Conservation (phyloP, 2,329 filamentous ascomycete species). For the Decorospora gaudefroyi region DNA sequence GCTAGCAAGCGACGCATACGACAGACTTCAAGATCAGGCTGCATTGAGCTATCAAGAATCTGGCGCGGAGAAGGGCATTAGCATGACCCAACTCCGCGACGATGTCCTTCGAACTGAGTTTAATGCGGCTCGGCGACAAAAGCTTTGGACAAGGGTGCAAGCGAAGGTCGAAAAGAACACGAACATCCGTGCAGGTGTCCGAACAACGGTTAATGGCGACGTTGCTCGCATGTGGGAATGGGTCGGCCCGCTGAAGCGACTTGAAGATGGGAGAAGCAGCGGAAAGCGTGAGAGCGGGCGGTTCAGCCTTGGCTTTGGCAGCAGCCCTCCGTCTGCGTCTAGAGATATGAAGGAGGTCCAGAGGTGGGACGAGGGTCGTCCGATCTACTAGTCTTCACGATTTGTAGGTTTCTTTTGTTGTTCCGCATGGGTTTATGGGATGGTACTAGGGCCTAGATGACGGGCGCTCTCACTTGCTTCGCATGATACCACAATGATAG, state of each 20-base stretch:
- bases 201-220: slow-evolving; percentile 59
- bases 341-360: slow-evolving; percentile 42
- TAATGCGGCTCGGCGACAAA: slow-evolving; percentile 72
- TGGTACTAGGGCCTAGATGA: background rate
- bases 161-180: slow-evolving; percentile 90
- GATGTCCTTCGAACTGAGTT: slow-evolving; percentile 86
- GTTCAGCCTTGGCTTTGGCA: slow-evolving; percentile 39
- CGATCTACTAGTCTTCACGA: slow-evolving; percentile 49
- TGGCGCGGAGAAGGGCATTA: slow-evolving; percentile 75
- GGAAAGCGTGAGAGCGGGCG: slow-evolving; percentile 41
- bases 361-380: slow-evolving; percentile 55
- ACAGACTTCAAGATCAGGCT: slow-evolving; percentile 81
- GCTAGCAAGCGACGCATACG: slow-evolving; percentile 81
- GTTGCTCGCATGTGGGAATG: slow-evolving; percentile 70
- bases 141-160: slow-evolving; percentile 81
- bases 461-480: slow-evolving; percentile 12
- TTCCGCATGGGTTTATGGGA: slow-evolving; percentile 2
- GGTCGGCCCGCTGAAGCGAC: slow-evolving; percentile 63
- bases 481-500: slow-evolving; percentile 41
- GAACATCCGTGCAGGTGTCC: slow-evolving; percentile 81
- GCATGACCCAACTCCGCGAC: slow-evolving; percentile 86
- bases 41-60: slow-evolving; percentile 71
- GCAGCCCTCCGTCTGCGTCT: slow-evolving; percentile 38
- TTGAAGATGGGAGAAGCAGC: slow-evolving; percentile 47
- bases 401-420: slow-evolving; percentile 4